Percentiles rank a stretch among this genome's conserved stretches.
Conservation (phyloP, 176 grass and related monocot genomes). For the Rhipidocladum racemiflorum region DNA sequence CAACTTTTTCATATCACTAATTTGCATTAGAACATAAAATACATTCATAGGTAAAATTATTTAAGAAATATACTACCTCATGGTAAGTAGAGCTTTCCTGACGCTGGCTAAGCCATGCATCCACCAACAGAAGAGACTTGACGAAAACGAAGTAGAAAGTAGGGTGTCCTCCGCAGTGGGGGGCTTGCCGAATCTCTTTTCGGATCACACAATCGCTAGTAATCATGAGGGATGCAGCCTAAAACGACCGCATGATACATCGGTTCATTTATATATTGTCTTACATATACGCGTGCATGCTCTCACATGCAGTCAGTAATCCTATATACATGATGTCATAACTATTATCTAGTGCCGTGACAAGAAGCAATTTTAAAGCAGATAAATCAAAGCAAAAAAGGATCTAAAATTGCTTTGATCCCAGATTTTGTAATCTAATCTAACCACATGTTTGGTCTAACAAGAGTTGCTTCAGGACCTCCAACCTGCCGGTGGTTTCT, state of each 20-base stretch:
- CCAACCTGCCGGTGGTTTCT: not conserved
- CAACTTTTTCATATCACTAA: too few relatives aligned
- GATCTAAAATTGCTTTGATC: not conserved
- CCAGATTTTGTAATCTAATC: not conserved
- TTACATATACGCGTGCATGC: not conserved
- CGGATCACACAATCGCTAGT: slow-evolving; percentile 13
- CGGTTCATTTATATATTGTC: not conserved
- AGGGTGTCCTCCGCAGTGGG: slow-evolving; percentile 28
- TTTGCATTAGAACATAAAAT: too few relatives aligned
- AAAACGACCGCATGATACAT: not conserved
- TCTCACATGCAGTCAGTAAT: not conserved
- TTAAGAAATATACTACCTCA: too few relatives aligned
- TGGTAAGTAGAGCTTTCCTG: too few relatives aligned
- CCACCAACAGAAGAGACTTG: slow-evolving; percentile 18
- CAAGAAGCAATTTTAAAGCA: not conserved
- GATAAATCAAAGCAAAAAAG: not conserved
- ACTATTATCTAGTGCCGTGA: not conserved
- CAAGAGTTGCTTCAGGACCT: not conserved
- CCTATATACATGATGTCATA: not conserved
- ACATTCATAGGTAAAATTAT: too few relatives aligned
- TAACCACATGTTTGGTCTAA: not conserved
- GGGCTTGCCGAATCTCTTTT: slow-evolving; percentile 23
- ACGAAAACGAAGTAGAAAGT: slow-evolving; percentile 34
- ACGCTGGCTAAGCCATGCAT: too few relatives aligned
- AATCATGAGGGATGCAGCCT: slow-evolving; percentile 18